phyloP scores from a whole-genome alignment of 495 filamentous ascomycete genomes.

The Hypoxylon lienhwacheense region DNA sequence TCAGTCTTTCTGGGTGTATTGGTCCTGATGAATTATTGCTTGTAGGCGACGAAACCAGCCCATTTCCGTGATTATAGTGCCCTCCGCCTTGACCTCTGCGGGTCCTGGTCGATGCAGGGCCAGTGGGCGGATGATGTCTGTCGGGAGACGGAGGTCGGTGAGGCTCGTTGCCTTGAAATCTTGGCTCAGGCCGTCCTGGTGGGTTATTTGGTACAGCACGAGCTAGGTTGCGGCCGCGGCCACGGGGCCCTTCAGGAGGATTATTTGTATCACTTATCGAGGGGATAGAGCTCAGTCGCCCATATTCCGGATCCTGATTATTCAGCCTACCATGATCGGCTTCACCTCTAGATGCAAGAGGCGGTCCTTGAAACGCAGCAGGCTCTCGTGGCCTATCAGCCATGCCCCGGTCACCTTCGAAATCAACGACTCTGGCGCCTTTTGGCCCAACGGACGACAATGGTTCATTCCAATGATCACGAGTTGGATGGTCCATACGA shows the following conservation, averaged over 20 bases:
- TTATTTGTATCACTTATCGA: slow-evolving; percentile 54
- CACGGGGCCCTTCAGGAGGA: slow-evolving; percentile 72
- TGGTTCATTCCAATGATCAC: slow-evolving; percentile 44
- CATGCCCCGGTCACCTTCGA: slow-evolving; percentile 41
- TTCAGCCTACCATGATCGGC: slow-evolving; percentile 60
- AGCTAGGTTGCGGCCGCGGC: slow-evolving; percentile 48
- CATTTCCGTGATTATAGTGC: slow-evolving; percentile 39
- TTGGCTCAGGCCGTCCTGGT: slow-evolving; percentile 41
- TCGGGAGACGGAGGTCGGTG: slow-evolving; percentile 49
- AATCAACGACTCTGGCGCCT: slow-evolving; percentile 37
- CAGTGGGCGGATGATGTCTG: slow-evolving; percentile 50
- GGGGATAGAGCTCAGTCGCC: slow-evolving; percentile 58
- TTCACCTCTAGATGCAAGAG: slow-evolving; percentile 44
- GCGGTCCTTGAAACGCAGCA: slow-evolving; percentile 38
- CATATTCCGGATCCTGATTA: slow-evolving; percentile 63
- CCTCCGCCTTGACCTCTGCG: slow-evolving; percentile 43
- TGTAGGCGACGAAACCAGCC: slow-evolving; percentile 33
- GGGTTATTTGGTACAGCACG: slow-evolving; percentile 41
- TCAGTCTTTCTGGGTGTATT: slow-evolving; percentile 50
- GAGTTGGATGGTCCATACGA: slow-evolving; percentile 43
- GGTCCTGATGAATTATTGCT: slow-evolving; percentile 35
- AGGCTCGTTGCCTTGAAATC: slow-evolving; percentile 41
- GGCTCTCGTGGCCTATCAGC: slow-evolving; percentile 41
- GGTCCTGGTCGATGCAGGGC: slow-evolving; percentile 49
- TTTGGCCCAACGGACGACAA: slow-evolving; percentile 24